These are phyloP conservation scores for Backusella luteola DNA, from an alignment of 192 early-diverging fungal species.

Conservation along the genomic window DNA sequence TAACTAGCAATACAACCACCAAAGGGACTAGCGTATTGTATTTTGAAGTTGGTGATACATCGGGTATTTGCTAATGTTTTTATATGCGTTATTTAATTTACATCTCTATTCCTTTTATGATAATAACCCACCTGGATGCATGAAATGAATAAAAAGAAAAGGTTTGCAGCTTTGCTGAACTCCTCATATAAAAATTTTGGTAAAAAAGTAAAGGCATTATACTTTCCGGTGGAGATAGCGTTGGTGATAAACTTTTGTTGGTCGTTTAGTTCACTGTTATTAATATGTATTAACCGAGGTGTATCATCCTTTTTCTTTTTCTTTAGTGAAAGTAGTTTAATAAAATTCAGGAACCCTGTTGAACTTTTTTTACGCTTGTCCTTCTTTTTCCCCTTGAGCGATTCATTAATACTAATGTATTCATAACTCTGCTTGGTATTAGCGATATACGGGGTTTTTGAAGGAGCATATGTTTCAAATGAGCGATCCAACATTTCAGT, in stretches of 20 bases:
- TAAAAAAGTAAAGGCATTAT: conserved; percentile 89
- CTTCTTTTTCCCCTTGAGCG: not conserved
- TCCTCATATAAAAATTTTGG: conserved; percentile 95
- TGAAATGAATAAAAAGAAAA: conserved; percentile 98
- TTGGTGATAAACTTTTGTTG: conserved; percentile 85
- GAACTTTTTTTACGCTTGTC: not conserved
- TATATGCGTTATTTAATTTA: not conserved
- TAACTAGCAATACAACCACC: conserved; percentile 76
- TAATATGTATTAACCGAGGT: conserved; percentile 81
- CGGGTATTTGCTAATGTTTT: conserved; percentile 79
- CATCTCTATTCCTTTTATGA: not conserved
- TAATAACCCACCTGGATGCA: conserved; percentile 74
- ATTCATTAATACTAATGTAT: not conserved
- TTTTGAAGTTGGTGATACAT: conserved; percentile 90
- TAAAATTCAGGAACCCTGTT: not conserved
- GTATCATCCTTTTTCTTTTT: not conserved
- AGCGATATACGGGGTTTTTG: not conserved
- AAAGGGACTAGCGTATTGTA: conserved; percentile 81
- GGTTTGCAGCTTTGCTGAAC: conserved; percentile 97
- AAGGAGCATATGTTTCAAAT: too few relatives aligned
- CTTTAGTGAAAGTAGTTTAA: not conserved
- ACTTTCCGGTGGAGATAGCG: conserved; percentile 94
- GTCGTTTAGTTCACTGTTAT: conserved; percentile 74
- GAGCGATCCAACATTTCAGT: not conserved
- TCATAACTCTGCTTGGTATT: not conserved